phyloP scores from a whole-genome alignment of 2,329 filamentous ascomycete genomes.

The Lecanicillium sp. region DNA sequence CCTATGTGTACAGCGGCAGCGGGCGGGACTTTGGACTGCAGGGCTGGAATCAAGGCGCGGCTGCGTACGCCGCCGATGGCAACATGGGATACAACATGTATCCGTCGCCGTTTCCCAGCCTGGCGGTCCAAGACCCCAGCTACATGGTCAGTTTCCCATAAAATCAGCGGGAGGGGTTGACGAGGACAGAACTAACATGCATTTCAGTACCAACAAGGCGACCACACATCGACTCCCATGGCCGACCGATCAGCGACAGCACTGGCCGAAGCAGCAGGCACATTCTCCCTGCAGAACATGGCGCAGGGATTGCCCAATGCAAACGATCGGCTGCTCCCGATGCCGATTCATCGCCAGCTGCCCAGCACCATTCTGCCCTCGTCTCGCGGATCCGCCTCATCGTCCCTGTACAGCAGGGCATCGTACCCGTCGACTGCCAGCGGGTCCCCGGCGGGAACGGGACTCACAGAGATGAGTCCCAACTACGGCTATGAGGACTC shows the following conservation, averaged over 20 bases:
- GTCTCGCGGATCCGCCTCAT: neutral
- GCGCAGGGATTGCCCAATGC: conserved; percentile 2
- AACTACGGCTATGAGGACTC: neutral
- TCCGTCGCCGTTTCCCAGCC: neutral
- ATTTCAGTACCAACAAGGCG: conserved; percentile 3
- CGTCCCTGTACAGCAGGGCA: neutral
- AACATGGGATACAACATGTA: conserved; percentile 1
- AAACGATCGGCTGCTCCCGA: neutral
- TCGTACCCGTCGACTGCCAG: conserved; percentile 3
- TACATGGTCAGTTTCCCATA: conserved; percentile 3
- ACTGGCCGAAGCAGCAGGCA: conserved; percentile 1
- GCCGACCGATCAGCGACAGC: conserved; percentile 3
- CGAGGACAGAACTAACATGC: too few species aligned
- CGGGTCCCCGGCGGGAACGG: too few species aligned
- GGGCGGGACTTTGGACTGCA: neutral
- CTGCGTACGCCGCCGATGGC: neutral
- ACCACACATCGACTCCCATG: neutral
- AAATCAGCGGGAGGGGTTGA: too few species aligned
- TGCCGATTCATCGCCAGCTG: too few species aligned
- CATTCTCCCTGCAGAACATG: conserved; percentile 7
- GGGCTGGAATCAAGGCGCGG: neutral
- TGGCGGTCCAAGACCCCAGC: conserved; percentile 4
- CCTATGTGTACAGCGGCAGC: neutral
- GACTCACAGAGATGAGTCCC: too few species aligned
- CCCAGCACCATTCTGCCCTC: neutral